These are phyloP conservation scores for Boletus rubropictus DNA, from an alignment of 768 basidiomycete genomes.

Conservation along the genomic window DNA sequence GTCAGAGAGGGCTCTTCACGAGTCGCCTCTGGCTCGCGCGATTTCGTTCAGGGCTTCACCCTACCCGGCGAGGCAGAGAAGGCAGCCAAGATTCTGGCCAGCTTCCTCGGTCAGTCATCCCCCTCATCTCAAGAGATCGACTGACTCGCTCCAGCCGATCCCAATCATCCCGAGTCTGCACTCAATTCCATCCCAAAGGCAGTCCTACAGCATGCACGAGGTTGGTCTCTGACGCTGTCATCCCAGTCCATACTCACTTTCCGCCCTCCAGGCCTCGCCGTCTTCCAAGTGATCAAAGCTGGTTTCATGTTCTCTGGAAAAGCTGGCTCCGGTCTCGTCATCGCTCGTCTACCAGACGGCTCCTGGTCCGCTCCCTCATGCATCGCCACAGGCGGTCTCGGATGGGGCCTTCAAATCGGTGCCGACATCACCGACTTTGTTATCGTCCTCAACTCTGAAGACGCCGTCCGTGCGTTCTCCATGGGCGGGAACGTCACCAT, in stretches of 20 bases:
- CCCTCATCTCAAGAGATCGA: background rate
- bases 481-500: constrained; percentile 95
- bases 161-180: constrained; percentile 79
- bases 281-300: constrained; percentile 91
- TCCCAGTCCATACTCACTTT: background rate
- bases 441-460: constrained; percentile 93
- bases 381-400: constrained; percentile 92
- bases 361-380: constrained; percentile 97
- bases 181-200: constrained; percentile 92
- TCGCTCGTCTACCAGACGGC: constrained; percentile 88
- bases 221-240: constrained; percentile 36
- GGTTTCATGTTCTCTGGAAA: constrained; percentile 95
- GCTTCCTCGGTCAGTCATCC: constrained; percentile 70
- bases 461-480: constrained; percentile 92
- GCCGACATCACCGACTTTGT: constrained; percentile 96
- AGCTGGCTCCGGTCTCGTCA: constrained; percentile 88
- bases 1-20: constrained; percentile 59
- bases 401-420: constrained; percentile 93
- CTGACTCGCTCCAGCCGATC: constrained; percentile 57
- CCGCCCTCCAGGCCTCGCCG: constrained; percentile 66
- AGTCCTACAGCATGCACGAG: constrained; percentile 84
- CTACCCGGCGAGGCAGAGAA: constrained; percentile 93
- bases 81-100: constrained; percentile 84
- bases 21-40: constrained; percentile 68
- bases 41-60: constrained; percentile 79